Conservation (phyloP, 257 asterid genomes). For the Przewalskia tangutica region DNA sequence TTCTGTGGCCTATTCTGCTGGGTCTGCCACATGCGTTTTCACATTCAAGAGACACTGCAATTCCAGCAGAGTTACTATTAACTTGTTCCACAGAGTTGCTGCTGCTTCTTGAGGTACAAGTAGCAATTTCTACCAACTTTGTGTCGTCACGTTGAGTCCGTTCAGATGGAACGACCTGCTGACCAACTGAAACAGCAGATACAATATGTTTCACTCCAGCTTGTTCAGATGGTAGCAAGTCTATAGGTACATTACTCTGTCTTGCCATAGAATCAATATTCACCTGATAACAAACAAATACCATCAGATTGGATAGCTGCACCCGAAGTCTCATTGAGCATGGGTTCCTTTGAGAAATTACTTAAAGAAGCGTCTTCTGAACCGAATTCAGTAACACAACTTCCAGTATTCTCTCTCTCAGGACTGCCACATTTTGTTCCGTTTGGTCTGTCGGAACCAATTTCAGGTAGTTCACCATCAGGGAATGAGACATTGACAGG, state of each 20-base stretch:
- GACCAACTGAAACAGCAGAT: constrained; percentile 19
- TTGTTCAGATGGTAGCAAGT: constrained; percentile 11
- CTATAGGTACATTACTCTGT: constrained; percentile 9
- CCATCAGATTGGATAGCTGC: constrained; percentile 7
- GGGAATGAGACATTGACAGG: constrained; percentile 23
- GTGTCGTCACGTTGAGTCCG: constrained; percentile 25
- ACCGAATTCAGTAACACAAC: constrained; percentile 18
- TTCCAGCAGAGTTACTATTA: constrained; percentile 12
- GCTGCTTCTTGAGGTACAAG: constrained; percentile 11
- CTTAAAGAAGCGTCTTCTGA: constrained; percentile 13
- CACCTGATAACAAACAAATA: background rate
- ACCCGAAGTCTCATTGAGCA: constrained; percentile 9
- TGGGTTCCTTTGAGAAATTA: constrained; percentile 8
- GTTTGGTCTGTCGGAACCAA: constrained; percentile 10
- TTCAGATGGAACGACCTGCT: constrained; percentile 17
- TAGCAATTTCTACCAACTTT: constrained; percentile 19
- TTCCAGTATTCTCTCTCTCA: constrained; percentile 26
- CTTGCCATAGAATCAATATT: constrained; percentile 9
- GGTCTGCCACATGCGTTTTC: background rate
- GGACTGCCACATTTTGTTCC: constrained; percentile 12
- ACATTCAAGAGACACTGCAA: constrained; percentile 13
- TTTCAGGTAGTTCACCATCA: constrained; percentile 20
- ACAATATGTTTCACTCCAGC: constrained; percentile 7
- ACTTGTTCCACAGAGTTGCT: constrained; percentile 13
- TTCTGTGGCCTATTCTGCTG: background rate